A percentile compares a stretch with the other conserved stretches of the same genome.
phyloP scores from a whole-genome alignment of 1,284 basidiomycete genomes.

The Cronartium quercuum region DNA sequence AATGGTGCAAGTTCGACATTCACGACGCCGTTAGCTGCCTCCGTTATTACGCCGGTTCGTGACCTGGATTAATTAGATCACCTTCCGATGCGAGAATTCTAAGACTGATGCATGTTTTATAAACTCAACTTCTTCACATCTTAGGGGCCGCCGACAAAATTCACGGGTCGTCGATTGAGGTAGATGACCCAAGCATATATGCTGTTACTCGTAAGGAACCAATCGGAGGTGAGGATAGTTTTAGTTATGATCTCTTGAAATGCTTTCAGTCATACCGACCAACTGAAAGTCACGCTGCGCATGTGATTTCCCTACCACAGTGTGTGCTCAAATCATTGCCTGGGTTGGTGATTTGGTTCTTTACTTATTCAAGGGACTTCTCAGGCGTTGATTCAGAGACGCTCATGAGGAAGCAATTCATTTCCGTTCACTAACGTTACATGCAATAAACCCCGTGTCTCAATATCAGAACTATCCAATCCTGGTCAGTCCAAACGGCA shows the following conservation, averaged over 20 bases:
- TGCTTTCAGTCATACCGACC: neutral
- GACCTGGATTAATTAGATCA: neutral
- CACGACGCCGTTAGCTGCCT: neutral
- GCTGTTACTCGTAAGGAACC: conserved; percentile 10
- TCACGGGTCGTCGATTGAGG: conserved; percentile 1
- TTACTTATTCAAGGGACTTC: too few relatives aligned
- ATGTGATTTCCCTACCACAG: neutral
- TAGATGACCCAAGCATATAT: neutral
- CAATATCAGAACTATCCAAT: conserved; percentile 36
- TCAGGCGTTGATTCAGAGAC: neutral
- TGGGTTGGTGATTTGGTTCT: too few relatives aligned
- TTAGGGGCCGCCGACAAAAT: conserved; percentile 8
- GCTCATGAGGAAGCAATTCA: neutral
- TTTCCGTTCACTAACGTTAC: neutral
- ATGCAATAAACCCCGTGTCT: neutral
- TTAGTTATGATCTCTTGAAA: too few relatives aligned
- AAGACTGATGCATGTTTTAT: neutral
- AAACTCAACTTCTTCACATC: neutral
- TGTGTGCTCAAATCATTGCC: conserved; percentile 33
- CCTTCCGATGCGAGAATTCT: neutral
- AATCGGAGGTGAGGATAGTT: neutral
- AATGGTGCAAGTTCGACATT: conserved; percentile 9
- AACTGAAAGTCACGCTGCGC: neutral
- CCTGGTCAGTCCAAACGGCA: conserved; percentile 37
- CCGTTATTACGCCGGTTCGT: conserved; percentile 5